Percentiles rank a stretch among this genome's conserved stretches.
Conservation (phyloP, 2,329 filamentous ascomycete species). For the Boeremia lycopersici region DNA sequence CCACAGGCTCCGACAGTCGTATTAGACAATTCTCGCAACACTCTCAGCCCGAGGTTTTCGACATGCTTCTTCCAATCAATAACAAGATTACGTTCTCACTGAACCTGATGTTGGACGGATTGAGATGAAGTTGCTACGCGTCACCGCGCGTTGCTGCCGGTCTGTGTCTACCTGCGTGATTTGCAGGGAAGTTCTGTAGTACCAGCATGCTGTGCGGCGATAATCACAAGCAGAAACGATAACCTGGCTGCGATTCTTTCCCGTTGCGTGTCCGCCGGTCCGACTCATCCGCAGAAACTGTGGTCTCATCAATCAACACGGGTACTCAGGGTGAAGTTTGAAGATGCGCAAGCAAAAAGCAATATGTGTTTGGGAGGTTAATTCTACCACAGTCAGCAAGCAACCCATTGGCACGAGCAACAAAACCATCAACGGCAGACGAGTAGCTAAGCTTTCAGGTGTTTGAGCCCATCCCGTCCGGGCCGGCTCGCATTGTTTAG, state of each 20-base stretch:
- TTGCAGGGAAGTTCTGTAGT: not conserved
- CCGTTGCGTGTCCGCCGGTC: not conserved
- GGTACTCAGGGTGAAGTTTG: not conserved
- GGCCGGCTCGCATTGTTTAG: not conserved
- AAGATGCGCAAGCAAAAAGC: not conserved
- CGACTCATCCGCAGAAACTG: not conserved
- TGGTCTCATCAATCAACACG: not conserved
- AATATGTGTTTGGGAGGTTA: not conserved
- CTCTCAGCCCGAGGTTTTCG: not conserved
- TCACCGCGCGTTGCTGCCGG: not conserved
- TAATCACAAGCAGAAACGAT: not conserved
- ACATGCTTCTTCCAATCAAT: not conserved
- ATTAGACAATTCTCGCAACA: too few relatives aligned
- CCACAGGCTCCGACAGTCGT: not conserved
- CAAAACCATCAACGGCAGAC: not conserved
- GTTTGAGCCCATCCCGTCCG: not conserved
- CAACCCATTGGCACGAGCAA: constrained; percentile 1
- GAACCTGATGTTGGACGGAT: not conserved
- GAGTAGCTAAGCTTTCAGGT: not conserved
- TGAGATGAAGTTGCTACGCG: too few relatives aligned
- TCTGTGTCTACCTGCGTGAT: not conserved
- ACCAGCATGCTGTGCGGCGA: not conserved
- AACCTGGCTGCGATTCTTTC: not conserved
- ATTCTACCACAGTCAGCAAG: not conserved
- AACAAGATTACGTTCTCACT: not conserved